Evolutionary conservation across 148 eudicot species (phyloP).

Genomic region (Rhododendron griersonianum): DNA sequence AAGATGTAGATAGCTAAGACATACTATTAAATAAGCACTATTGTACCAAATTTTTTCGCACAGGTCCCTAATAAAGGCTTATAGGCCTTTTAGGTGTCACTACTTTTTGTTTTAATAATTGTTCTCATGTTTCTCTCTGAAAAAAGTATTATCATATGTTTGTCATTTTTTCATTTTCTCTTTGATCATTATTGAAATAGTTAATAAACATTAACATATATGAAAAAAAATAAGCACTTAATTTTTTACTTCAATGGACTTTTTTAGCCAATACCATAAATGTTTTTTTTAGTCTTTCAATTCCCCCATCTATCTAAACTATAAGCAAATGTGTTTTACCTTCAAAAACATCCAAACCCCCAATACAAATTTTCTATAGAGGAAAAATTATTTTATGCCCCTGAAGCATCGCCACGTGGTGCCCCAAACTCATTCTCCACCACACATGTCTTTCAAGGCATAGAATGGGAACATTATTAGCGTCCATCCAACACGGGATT

Average conservation of each 20-base stretch:
- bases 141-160: background rate
- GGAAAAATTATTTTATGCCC: no score
- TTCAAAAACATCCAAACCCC: no score
- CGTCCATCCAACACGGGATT: no score
- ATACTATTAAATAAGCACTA: no score
- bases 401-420: no score
- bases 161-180: background rate
- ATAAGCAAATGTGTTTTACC: no score
- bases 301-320: background rate
- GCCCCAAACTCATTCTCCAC: no score
- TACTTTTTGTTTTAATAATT: background rate
- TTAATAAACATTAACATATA: no score
- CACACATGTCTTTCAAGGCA: no score
- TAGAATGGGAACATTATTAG: no score
- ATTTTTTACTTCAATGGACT: background rate
- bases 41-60: background rate
- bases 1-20: no score
- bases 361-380: no score
- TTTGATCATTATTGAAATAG: background rate
- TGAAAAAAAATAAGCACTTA: background rate
- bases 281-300: background rate
- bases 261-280: background rate
- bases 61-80: background rate
- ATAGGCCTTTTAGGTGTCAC: background rate
- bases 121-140: background rate